These are phyloP conservation scores for Rhizopus stolonifer DNA, from an alignment of 371 early-diverging fungal species.

Conservation along the genomic window DNA sequence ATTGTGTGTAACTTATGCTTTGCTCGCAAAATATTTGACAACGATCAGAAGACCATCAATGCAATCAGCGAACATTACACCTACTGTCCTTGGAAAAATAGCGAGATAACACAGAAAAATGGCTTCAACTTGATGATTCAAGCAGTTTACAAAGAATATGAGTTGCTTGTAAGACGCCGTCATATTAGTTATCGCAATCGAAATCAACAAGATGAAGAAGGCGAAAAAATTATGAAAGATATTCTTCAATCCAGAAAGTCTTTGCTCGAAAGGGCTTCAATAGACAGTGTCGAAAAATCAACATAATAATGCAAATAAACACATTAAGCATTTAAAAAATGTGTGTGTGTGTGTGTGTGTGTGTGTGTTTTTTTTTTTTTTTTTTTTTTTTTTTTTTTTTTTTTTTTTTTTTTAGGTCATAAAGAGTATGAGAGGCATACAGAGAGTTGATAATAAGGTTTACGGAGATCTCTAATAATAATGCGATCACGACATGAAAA, in stretches of 20 bases:
- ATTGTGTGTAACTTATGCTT: constrained; percentile 16
- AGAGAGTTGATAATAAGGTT: too few relatives aligned
- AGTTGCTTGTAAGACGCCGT: neutral
- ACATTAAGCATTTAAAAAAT: too few relatives aligned
- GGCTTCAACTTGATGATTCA: constrained; percentile 21
- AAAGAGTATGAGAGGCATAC: too few relatives aligned
- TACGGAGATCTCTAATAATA: too few relatives aligned
- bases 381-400: too few relatives aligned
- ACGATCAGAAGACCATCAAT: neutral
- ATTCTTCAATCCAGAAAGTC: neutral
- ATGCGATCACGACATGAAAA: too few relatives aligned
- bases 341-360: too few relatives aligned
- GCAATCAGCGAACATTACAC: constrained; percentile 1
- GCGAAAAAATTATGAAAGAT: neutral
- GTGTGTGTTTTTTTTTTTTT: too few relatives aligned
- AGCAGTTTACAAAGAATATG: constrained; percentile 8
- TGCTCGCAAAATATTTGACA: constrained; percentile 2
- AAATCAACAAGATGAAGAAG: neutral
- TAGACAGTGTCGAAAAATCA: too few relatives aligned
- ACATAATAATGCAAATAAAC: too few relatives aligned
- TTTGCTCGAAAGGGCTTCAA: neutral
- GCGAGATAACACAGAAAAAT: neutral
- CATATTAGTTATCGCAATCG: neutral
- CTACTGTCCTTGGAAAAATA: constrained; percentile 21
- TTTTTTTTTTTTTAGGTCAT: too few relatives aligned